These are phyloP conservation scores for Cordyceps cateniannulata DNA, from an alignment of 2,329 filamentous ascomycete genomes.

Conservation along the genomic window DNA sequence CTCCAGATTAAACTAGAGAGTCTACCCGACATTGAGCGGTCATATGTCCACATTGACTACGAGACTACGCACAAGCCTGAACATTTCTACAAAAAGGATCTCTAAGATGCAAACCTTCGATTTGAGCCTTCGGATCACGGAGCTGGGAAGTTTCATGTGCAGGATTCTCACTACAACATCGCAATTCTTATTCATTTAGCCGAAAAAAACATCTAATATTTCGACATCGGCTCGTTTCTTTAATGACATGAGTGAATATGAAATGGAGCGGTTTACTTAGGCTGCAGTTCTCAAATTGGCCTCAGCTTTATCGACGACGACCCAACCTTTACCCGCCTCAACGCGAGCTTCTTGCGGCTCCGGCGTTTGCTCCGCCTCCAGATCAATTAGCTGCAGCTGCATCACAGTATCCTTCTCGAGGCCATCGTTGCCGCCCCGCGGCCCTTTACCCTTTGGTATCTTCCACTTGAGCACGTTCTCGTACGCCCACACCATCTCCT, in stretches of 20 bases:
- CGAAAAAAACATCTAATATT: background rate
- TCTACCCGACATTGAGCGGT: constrained; percentile 83
- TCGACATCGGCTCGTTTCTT: background rate
- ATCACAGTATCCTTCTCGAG: background rate
- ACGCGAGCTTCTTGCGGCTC: background rate
- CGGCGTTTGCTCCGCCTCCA: background rate
- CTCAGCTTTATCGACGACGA: background rate
- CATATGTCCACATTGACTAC: constrained; percentile 96
- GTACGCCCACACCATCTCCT: constrained; percentile 40
- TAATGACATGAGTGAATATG: background rate
- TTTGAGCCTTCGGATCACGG: background rate
- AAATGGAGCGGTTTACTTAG: background rate
- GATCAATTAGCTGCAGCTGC: background rate
- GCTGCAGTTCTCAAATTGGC: background rate
- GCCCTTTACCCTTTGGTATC: background rate
- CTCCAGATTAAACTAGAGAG: constrained; percentile 92
- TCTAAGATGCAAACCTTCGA: constrained; percentile 27
- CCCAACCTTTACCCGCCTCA: background rate
- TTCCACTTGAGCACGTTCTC: constrained; percentile 39
- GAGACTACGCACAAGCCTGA: constrained; percentile 95
- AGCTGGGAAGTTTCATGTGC: background rate
- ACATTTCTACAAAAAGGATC: constrained; percentile 58
- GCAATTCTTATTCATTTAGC: background rate
- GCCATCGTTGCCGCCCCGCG: background rate
- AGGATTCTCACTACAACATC: background rate